Evolutionary conservation across 768 basidiomycete genomes (phyloP).

Genomic region (Mycena galericulata): DNA sequence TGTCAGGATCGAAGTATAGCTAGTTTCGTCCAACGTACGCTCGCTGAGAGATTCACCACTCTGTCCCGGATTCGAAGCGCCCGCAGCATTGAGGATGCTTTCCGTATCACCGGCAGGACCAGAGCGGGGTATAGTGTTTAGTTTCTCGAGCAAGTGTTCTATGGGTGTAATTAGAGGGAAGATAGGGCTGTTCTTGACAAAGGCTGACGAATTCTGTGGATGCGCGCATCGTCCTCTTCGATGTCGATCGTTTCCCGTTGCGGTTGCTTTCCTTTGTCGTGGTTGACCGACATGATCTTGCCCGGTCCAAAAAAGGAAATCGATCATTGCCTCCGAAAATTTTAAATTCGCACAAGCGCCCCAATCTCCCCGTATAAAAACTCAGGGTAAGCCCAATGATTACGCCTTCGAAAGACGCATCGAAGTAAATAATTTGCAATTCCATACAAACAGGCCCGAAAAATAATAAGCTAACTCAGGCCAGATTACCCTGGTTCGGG

Average conservation of each 20-base stretch:
- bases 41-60: conserved; percentile 10
- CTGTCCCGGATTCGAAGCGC: neutral
- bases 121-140: conserved; percentile 16
- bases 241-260: conserved; percentile 26
- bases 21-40: neutral
- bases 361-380: too few relatives aligned
- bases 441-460: neutral
- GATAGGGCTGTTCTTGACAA: neutral
- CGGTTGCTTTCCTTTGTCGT: conserved; percentile 20
- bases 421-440: too few relatives aligned
- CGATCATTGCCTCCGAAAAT: neutral
- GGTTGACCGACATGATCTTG: neutral
- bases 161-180: neutral
- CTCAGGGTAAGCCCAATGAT: too few relatives aligned
- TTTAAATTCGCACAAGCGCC: too few relatives aligned
- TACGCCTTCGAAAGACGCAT: too few relatives aligned
- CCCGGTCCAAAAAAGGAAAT: neutral
- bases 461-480: neutral
- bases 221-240: conserved; percentile 31
- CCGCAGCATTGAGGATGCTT: conserved; percentile 4
- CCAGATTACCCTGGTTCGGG: conserved; percentile 26
- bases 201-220: conserved; percentile 30
- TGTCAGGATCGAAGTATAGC: neutral
- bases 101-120: conserved; percentile 6
- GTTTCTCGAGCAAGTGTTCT: conserved; percentile 31